A percentile compares a stretch with the other conserved stretches of the same genome.
These are phyloP conservation scores for Cerioporus squamosus DNA, from an alignment of 1,284 basidiomycete genomes.

Conservation along the genomic window DNA sequence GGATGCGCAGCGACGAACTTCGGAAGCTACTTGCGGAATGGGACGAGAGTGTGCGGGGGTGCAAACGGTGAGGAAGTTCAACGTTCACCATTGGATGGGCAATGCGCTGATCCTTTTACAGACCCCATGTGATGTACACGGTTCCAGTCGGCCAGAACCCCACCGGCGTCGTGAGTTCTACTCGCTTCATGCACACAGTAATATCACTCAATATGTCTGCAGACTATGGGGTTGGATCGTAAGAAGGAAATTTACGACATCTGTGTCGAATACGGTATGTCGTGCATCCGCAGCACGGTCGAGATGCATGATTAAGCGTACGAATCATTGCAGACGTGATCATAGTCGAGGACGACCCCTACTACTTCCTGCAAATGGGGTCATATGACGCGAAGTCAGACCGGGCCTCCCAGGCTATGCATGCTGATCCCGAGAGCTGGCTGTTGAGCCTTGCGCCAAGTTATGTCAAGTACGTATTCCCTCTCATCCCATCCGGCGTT, in stretches of 20 bases:
- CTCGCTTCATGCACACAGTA: not conserved
- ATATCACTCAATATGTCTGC: not conserved
- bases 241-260: conserved; percentile 83
- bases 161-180: conserved; percentile 63
- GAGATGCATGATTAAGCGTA: not conserved
- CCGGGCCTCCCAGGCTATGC: conserved; percentile 37
- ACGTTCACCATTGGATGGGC: not conserved
- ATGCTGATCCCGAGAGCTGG: conserved; percentile 46
- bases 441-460: conserved; percentile 64
- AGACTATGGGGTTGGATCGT: conserved; percentile 68
- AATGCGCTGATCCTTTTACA: conserved; percentile 29
- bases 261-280: conserved; percentile 74
- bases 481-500: conserved; percentile 2
- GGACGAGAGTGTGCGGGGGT: conserved; percentile 62
- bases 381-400: conserved; percentile 51
- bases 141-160: conserved; percentile 83
- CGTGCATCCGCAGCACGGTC: not conserved
- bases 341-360: conserved; percentile 84
- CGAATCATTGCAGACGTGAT: conserved; percentile 54
- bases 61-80: conserved; percentile 39
- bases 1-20: conserved; percentile 67
- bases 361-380: conserved; percentile 76
- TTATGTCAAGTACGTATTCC: conserved; percentile 56
- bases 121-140: conserved; percentile 79
- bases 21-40: conserved; percentile 66